Percentiles rank a stretch among this genome's conserved stretches.
These are phyloP conservation scores for Trichosanthes cucumerina DNA, from an alignment of 306 rosid species.

Conservation along the genomic window DNA sequence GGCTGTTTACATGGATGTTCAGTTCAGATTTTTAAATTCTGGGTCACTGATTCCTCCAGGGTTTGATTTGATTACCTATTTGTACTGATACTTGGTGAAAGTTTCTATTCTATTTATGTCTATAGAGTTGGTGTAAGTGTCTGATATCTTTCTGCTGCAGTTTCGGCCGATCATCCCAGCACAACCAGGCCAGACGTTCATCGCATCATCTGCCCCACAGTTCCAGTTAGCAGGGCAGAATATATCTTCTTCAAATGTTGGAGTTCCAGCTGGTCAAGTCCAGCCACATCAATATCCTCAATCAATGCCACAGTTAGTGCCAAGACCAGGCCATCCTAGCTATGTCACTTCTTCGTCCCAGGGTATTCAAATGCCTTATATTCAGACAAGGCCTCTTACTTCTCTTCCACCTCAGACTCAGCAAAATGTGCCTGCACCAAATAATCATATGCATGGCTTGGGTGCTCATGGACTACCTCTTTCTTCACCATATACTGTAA, in stretches of 20 bases:
- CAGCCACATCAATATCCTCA: slow-evolving; percentile 78
- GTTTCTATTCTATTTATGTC: slow-evolving; percentile 11
- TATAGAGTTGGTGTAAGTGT: not conserved
- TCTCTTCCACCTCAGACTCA: slow-evolving; percentile 60
- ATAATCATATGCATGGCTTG: slow-evolving; percentile 68
- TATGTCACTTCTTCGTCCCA: slow-evolving; percentile 55
- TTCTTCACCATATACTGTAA: slow-evolving; percentile 66
- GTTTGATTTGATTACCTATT: not conserved
- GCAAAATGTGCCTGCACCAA: slow-evolving; percentile 50
- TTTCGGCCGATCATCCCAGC: slow-evolving; percentile 64
- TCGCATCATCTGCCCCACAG: slow-evolving; percentile 51
- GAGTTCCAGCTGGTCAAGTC: slow-evolving; percentile 54
- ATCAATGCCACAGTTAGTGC: slow-evolving; percentile 65
- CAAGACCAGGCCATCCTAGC: slow-evolving; percentile 63
- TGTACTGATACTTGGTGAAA: not conserved
- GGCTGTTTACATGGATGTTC: not conserved
- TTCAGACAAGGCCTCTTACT: slow-evolving; percentile 65
- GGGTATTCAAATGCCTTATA: slow-evolving; percentile 50
- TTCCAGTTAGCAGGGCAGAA: slow-evolving; percentile 66
- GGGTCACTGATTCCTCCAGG: not conserved
- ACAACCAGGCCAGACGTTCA: slow-evolving; percentile 72
- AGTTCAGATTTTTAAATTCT: not conserved
- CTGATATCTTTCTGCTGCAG: slow-evolving; percentile 30
- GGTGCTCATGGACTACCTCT: slow-evolving; percentile 53
- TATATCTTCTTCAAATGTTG: slow-evolving; percentile 49